A percentile compares a stretch with the other conserved stretches of the same genome.
Conservation (phyloP, 2,329 filamentous ascomycete genomes). For the Fusarium poae region DNA sequence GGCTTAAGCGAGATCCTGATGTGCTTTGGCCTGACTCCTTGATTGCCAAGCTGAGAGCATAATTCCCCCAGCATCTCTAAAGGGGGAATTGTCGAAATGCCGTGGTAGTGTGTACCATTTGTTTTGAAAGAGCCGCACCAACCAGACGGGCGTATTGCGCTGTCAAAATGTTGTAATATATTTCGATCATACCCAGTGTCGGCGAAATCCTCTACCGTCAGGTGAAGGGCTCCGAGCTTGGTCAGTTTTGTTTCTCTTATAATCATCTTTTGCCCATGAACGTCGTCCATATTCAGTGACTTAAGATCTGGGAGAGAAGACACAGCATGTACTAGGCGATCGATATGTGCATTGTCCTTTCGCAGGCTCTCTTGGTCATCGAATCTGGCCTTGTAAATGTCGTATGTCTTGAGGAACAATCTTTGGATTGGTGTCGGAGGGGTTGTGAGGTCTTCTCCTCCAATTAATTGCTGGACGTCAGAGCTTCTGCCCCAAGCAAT, state of each 20-base stretch:
- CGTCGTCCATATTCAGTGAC: neutral
- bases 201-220: neutral
- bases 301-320: neutral
- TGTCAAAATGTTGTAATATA: slow-evolving; percentile 2
- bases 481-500: neutral
- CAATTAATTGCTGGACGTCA: neutral
- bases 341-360: slow-evolving; percentile 4
- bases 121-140: slow-evolving; percentile 9
- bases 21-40: neutral
- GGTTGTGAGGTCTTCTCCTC: neutral
- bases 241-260: neutral
- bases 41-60: slow-evolving; percentile 12
- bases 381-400: slow-evolving; percentile 1
- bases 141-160: neutral
- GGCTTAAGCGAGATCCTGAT: neutral
- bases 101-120: neutral
- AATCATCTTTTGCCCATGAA: neutral
- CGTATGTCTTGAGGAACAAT: neutral
- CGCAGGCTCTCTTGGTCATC: slow-evolving; percentile 1
- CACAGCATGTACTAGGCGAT: neutral
- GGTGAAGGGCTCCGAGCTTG: neutral
- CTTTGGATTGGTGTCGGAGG: slow-evolving; percentile 2
- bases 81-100: neutral
- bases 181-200: neutral
- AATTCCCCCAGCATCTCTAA: slow-evolving; percentile 7